Conservation (phyloP, 371 early-diverging fungal species). For the Catenaria anguillulae region DNA sequence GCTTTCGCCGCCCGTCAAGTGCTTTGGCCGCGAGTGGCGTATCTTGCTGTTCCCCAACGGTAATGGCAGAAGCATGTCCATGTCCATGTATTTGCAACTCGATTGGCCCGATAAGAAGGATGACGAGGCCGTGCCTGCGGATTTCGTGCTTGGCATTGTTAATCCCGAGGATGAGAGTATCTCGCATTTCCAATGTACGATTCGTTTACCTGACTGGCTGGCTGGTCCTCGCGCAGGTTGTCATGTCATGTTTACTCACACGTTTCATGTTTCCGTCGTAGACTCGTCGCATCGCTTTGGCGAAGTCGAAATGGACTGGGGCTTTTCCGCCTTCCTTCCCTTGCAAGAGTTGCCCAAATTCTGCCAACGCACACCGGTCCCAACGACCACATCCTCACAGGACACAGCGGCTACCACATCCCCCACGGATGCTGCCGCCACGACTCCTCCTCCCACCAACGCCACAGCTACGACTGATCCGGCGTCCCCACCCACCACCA, state of each 20-base stretch:
- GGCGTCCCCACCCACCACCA: background rate
- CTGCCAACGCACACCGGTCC: background rate
- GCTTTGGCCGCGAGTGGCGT: constrained; percentile 23
- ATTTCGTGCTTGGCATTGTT: constrained; percentile 64
- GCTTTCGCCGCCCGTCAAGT: constrained; percentile 4
- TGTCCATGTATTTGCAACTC: constrained; percentile 65
- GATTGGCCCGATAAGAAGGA: constrained; percentile 35
- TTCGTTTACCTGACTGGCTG: too few species aligned
- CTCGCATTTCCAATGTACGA: constrained; percentile 32
- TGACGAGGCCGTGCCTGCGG: constrained; percentile 77
- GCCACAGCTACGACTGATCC: too few species aligned
- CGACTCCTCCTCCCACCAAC: too few species aligned
- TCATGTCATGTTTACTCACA: too few species aligned
- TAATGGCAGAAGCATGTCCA: constrained; percentile 47
- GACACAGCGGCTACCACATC: constrained; percentile 8
- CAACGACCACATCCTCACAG: too few species aligned
- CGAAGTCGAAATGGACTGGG: constrained; percentile 82
- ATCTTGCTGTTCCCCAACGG: constrained; percentile 82
- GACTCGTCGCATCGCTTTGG: constrained; percentile 69
- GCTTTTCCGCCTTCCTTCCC: constrained; percentile 68
- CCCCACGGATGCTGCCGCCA: too few species aligned
- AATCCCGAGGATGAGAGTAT: constrained; percentile 59
- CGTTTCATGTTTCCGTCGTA: too few species aligned
- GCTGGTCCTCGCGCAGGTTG: too few species aligned
- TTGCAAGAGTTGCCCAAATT: constrained; percentile 26